These are phyloP conservation scores for Limonium bicolor DNA, from an alignment of 148 eudicot genomes.

Conservation along the genomic window DNA sequence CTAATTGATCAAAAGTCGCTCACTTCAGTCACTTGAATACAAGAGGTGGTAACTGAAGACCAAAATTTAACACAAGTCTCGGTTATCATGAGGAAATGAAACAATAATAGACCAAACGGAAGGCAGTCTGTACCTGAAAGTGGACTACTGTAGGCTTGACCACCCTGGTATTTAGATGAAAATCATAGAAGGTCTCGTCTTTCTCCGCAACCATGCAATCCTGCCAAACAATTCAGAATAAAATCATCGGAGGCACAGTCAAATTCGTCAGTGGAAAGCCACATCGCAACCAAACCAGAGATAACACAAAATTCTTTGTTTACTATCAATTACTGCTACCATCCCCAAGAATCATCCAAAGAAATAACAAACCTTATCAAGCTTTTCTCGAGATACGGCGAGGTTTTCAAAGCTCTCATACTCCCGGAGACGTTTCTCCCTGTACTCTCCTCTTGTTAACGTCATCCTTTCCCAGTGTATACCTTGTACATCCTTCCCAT, in stretches of 20 bases:
- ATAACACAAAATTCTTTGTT: too few species aligned
- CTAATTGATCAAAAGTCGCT: too few species aligned
- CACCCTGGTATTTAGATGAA: slow-evolving; percentile 72
- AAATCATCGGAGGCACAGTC: background rate
- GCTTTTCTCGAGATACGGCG: slow-evolving; percentile 20
- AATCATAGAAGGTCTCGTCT: slow-evolving; percentile 51
- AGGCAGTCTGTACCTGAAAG: slow-evolving; percentile 60
- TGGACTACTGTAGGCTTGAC: slow-evolving; percentile 80
- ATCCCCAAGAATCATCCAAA: too few species aligned
- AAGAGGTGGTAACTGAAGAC: too few species aligned
- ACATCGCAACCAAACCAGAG: background rate
- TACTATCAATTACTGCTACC: too few species aligned
- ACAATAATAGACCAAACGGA: background rate
- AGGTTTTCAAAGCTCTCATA: slow-evolving; percentile 55
- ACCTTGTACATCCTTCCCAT: slow-evolving; percentile 85
- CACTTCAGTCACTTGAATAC: too few species aligned
- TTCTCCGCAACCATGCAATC: slow-evolving; percentile 56
- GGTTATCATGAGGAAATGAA: background rate
- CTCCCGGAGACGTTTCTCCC: slow-evolving; percentile 49
- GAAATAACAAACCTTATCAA: slow-evolving; percentile 28
- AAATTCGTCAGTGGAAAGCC: background rate
- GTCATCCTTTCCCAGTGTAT: slow-evolving; percentile 84
- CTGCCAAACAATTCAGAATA: slow-evolving; percentile 12
- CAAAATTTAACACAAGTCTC: background rate
- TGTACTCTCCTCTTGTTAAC: slow-evolving; percentile 44